Base-by-base conservation (phyloP, 306 rosid genomes). In the Gynostemma pentaphyllum region DNA sequence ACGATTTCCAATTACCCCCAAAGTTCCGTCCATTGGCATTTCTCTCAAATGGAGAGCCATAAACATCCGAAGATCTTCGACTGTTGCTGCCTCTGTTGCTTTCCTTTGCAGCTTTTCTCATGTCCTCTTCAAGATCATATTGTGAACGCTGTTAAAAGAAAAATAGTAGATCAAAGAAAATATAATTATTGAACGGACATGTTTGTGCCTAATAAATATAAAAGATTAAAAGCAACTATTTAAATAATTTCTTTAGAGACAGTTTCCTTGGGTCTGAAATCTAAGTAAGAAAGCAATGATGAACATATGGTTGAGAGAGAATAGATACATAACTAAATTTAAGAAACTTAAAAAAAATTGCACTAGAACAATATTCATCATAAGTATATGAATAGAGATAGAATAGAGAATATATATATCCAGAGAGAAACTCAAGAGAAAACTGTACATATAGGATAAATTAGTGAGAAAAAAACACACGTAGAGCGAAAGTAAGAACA, bases 101-200 rank as follows among this genome's bases (percentile, higher is more conserved):
- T 68, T 68, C 73, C 63, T 78, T 83, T 26, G 74, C 34, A 53
- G 80, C 57, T 74, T 78, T 91, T 66, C 95, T 85, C 68, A 80
- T 13, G 60, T 84, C 94, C 86, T 92, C 95, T 62, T 88, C 92
- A 50, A 85, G 44, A 78, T 92, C 98, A 72, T 88, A 85, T 40
- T 88, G 82, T 12, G 92, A 69, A 27, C 94, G 92, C 98, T 92
- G 84, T 68, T 36, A 15, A 71, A 28, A 48, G 23, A 45, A 64
- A 56, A 54, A 45, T 22, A 39, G 72, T 67, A 57, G 29, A 51
- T n/a, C 27, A 29, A 53, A 15, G 23, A 0, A 51, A 6, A 12
- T 15, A 53, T n/a, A 26, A 53, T 7, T 39, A 28, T 1, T 16
- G 21, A 16, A 24, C 4, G 4, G 26, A 2, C 32, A 21, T 10